A percentile compares a stretch with the other conserved stretches of the same genome.
phyloP scores from a whole-genome alignment of 768 basidiomycete species.

The Pleurotus salmoneostramineus region DNA sequence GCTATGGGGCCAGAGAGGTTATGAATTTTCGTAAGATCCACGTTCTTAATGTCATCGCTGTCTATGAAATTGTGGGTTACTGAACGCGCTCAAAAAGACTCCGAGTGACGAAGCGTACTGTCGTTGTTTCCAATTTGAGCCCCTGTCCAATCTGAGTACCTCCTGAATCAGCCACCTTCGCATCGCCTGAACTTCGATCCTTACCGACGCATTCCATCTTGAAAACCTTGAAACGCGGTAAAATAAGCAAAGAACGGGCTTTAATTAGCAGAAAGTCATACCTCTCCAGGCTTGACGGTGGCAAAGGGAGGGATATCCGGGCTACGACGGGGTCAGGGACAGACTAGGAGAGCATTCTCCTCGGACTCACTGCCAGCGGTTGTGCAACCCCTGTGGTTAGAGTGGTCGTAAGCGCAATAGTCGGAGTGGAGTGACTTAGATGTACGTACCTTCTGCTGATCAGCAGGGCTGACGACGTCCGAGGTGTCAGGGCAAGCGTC shows the following conservation, averaged over 20 bases:
- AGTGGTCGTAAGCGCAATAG: not conserved
- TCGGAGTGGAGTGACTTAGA: not conserved
- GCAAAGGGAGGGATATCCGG: constrained; percentile 62
- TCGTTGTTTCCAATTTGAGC: constrained; percentile 79
- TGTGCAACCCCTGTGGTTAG: constrained; percentile 52
- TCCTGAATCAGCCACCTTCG: not conserved
- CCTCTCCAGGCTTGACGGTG: constrained; percentile 62
- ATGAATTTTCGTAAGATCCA: constrained; percentile 64
- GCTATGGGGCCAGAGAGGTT: constrained; percentile 76
- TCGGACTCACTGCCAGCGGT: constrained; percentile 66
- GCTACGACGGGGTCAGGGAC: constrained; percentile 23
- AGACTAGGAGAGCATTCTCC: not conserved
- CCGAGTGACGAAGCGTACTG: constrained; percentile 30
- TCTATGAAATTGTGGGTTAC: constrained; percentile 24
- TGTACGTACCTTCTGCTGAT: constrained; percentile 54
- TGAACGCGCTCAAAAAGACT: not conserved
- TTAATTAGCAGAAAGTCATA: constrained; percentile 13
- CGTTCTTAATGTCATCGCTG: constrained; percentile 64
- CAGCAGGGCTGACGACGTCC: constrained; percentile 29
- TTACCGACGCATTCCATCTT: constrained; percentile 66
- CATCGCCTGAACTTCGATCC: constrained; percentile 11
- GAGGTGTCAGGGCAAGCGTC: not conserved
- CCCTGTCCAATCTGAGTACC: constrained; percentile 66
- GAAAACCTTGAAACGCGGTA: constrained; percentile 45
- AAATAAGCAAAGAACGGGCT: not conserved